A percentile compares a stretch with the other conserved stretches of the same genome.
phyloP scores from a whole-genome alignment of 768 basidiomycete species.

The Pleurotus sapidus region DNA sequence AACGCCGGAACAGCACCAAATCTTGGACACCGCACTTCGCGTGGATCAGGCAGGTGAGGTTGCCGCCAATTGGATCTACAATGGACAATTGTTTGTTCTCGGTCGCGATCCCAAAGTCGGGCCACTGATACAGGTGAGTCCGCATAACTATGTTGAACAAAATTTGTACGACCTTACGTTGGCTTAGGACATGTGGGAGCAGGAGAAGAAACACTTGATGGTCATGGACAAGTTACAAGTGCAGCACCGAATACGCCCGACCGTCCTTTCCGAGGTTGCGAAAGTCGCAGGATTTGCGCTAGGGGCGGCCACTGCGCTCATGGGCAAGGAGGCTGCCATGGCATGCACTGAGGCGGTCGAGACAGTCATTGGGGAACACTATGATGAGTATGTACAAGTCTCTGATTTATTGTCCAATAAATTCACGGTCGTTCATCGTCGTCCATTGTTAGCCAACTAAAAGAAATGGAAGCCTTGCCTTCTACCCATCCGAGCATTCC shows the following conservation, averaged over 20 bases:
- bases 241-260: constrained; percentile 85
- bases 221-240: constrained; percentile 84
- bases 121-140: constrained; percentile 71
- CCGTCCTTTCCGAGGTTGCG: constrained; percentile 78
- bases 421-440: constrained; percentile 7
- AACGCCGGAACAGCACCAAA: constrained; percentile 6
- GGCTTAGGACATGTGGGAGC: constrained; percentile 94
- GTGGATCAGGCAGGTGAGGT: constrained; percentile 97
- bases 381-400: constrained; percentile 79
- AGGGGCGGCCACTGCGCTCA: constrained; percentile 79
- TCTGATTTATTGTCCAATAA: not conserved
- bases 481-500: constrained; percentile 76
- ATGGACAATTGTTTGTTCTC: constrained; percentile 78
- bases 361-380: constrained; percentile 97
- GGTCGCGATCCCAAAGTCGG: constrained; percentile 53
- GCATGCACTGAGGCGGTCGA: constrained; percentile 98
- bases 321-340: constrained; percentile 95
- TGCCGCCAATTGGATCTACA: constrained; percentile 95
- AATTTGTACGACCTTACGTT: not conserved
- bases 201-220: constrained; percentile 86
- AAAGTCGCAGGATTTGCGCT: constrained; percentile 86
- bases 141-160: not conserved
- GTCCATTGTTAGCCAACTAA: constrained; percentile 63
- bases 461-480: constrained; percentile 61
- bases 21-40: constrained; percentile 68